phyloP scores from a whole-genome alignment of 371 early-diverging fungal genomes.

The Rhizopus sp. region DNA sequence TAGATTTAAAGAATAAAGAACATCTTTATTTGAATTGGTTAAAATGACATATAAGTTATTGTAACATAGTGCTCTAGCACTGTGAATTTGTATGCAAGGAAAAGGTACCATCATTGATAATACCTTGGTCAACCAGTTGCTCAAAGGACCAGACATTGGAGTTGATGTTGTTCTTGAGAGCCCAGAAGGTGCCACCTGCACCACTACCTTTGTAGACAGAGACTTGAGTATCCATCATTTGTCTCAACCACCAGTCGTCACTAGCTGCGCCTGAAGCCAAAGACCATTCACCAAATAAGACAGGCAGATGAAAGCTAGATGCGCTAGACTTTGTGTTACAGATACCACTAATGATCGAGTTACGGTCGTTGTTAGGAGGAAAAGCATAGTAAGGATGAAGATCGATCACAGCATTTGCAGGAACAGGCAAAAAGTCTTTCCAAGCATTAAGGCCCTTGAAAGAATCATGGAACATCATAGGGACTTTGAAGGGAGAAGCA shows the following conservation, averaged over 20 bases:
- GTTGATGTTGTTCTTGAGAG: constrained; percentile 35
- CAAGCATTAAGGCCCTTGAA: constrained; percentile 29
- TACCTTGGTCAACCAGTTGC: constrained; percentile 22
- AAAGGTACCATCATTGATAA: constrained; percentile 26
- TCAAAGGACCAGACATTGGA: constrained; percentile 35
- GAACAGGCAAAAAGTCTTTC: constrained; percentile 27
- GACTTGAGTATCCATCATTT: constrained; percentile 27
- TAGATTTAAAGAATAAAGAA: neutral
- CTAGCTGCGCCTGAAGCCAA: constrained; percentile 22
- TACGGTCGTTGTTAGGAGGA: constrained; percentile 13
- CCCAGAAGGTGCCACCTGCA: constrained; percentile 32
- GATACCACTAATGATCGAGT: constrained; percentile 21
- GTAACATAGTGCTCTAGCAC: constrained; percentile 10
- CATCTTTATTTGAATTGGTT: neutral
- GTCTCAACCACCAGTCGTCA: constrained; percentile 9
- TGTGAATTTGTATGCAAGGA: constrained; percentile 14
- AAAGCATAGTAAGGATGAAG: constrained; percentile 40
- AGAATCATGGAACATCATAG: constrained; percentile 40
- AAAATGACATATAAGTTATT: neutral
- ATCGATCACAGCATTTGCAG: constrained; percentile 37
- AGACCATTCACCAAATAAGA: constrained; percentile 37
- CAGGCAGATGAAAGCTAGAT: constrained; percentile 28
- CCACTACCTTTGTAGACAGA: constrained; percentile 21
- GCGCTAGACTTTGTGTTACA: constrained; percentile 9
- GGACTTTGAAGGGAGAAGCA: constrained; percentile 25